Percentiles rank a stretch among this genome's conserved stretches.
Conservation (phyloP, 2,329 filamentous ascomycete genomes). For the Stachybotrys elegans region DNA sequence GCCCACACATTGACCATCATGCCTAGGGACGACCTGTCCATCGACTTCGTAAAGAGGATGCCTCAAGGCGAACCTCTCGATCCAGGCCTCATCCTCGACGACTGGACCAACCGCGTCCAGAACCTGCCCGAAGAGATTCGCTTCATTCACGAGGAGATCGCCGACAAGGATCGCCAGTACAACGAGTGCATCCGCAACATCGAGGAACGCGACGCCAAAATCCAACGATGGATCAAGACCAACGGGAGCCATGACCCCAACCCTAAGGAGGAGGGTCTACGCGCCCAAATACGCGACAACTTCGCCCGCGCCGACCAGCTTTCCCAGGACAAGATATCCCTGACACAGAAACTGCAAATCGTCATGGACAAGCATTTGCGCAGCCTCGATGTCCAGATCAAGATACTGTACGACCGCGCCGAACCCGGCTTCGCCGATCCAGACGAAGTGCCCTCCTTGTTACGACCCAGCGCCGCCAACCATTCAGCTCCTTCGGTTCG, state of each 20-base stretch:
- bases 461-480: conserved; percentile 54
- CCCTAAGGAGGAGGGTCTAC: conserved; percentile 67
- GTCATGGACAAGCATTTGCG: conserved; percentile 59
- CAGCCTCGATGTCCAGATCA: conserved; percentile 59
- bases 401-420: conserved; percentile 54
- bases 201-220: conserved; percentile 64
- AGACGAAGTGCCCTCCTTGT: conserved; percentile 57
- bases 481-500: conserved; percentile 34
- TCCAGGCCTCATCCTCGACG: conserved; percentile 67
- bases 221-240: conserved; percentile 76
- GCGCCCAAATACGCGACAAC: conserved; percentile 61
- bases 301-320: conserved; percentile 65
- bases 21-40: conserved; percentile 69
- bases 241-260: conserved; percentile 71
- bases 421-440: conserved; percentile 59
- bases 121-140: conserved; percentile 79
- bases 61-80: conserved; percentile 57
- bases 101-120: conserved; percentile 69
- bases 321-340: conserved; percentile 67
- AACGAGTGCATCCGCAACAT: conserved; percentile 65
- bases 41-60: conserved; percentile 66
- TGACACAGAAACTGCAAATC: conserved; percentile 59
- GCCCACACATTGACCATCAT: conserved; percentile 58
- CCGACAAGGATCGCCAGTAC: conserved; percentile 71
- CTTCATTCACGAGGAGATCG: conserved; percentile 78